These are phyloP conservation scores for Penicillium crustosum DNA, from an alignment of 2,329 filamentous ascomycete species.

Conservation along the genomic window DNA sequence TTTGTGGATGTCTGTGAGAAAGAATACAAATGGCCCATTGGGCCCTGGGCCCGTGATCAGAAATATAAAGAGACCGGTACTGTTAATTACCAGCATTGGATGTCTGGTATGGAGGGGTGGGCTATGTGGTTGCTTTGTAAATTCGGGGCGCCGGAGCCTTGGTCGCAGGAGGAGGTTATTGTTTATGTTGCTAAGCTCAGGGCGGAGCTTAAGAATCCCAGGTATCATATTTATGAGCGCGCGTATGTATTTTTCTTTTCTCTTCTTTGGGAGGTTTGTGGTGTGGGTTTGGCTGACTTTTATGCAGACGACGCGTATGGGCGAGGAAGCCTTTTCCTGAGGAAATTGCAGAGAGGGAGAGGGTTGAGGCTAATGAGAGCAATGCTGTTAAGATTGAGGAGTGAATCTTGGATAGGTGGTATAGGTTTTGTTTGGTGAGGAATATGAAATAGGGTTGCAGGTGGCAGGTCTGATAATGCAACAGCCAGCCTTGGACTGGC, in stretches of 20 bases:
- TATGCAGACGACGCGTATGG: slow-evolving; percentile 20
- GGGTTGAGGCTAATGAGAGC: not conserved
- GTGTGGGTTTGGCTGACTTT: not conserved
- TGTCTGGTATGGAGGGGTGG: slow-evolving; percentile 28
- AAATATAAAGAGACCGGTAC: slow-evolving; percentile 43
- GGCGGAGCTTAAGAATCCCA: slow-evolving; percentile 21
- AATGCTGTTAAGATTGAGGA: not conserved
- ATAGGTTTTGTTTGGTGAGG: not conserved
- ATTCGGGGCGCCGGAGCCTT: slow-evolving; percentile 23
- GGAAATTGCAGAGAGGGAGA: not conserved
- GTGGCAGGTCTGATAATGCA: not conserved
- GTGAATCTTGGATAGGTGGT: not conserved
- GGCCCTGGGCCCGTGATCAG: slow-evolving; percentile 32
- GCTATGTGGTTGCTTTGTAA: slow-evolving; percentile 30
- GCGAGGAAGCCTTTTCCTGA: slow-evolving; percentile 6
- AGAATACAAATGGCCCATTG: slow-evolving; percentile 32
- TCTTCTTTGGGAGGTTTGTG: too few relatives aligned
- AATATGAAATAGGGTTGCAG: not conserved
- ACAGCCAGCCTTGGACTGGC: not conserved
- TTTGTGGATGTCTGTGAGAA: slow-evolving; percentile 35
- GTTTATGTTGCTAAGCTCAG: slow-evolving; percentile 23
- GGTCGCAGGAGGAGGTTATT: slow-evolving; percentile 19
- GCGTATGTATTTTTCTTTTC: slow-evolving; percentile 14
- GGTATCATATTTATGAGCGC: slow-evolving; percentile 21
- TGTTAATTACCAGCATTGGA: slow-evolving; percentile 31